Base-by-base conservation (phyloP, 2,329 filamentous ascomycete species). In the Penicillium crustosum region DNA sequence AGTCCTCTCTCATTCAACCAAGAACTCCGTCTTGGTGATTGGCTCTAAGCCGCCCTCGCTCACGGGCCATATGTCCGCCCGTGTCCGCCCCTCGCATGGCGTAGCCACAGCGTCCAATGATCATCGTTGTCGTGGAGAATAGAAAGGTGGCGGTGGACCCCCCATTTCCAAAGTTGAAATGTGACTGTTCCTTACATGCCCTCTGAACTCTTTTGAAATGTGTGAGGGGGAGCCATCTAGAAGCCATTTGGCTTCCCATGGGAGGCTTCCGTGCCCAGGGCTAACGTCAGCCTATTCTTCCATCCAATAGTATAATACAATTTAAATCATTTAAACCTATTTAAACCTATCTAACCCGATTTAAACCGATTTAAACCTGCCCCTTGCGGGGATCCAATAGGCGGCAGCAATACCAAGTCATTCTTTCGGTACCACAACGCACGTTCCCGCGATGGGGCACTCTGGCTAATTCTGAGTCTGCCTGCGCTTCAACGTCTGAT, bases 51-150 rank as follows among this genome's bases (percentile, higher is more conserved):
- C 23, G 27, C 21, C 38, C 41, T 23, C 43, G 54, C 51, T 58
- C 62, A 65, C 62, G 61, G 65, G 59, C 65, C 65, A 67, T 66
- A 63, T 64, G 59, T 64, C 63, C 63, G 57, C 63, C 64, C 65
- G 64, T 64, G 59, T 64, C 61, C 63, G 55, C 63, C 64, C 65
- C 65, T 67, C 65, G 65, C 63, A 66, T 67, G 65, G 65, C 60
- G 61, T 64, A 1, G 23, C 27, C 48, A 33, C 13, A 50, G 48
- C 49, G 33, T 43, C 65, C 65, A 67, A 67, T 67, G 39, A 61
- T 45, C 55, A n/a, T 42, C 41, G 2, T 3, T 0, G 8, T 5
- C 27, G 58, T 64, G 65, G 64, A 54, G 60, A 49, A 57, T 57
- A 35, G 2, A 35, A 44, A 44, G 29, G 58, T 62, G 65, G 62